Evolutionary conservation across 2,329 filamentous ascomycete species (phyloP).

Genomic region (Fusarium pseudonygamai): DNA sequence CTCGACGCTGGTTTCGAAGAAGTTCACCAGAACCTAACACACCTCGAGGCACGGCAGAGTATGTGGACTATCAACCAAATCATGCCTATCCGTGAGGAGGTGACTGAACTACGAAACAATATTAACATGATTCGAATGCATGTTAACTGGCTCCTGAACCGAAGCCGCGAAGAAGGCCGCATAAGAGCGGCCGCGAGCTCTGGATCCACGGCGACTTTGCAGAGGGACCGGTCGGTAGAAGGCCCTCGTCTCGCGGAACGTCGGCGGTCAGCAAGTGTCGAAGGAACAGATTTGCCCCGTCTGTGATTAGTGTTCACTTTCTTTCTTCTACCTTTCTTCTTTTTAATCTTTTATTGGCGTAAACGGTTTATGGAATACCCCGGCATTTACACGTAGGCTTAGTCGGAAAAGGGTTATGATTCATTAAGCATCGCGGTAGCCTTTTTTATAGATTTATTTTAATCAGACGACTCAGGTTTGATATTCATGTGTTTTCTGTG

Average conservation of each 20-base stretch:
- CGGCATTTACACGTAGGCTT: constrained; percentile 24
- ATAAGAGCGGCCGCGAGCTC: constrained; percentile 51
- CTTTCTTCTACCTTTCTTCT: background rate
- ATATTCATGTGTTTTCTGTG: background rate
- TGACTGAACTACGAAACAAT: constrained; percentile 67
- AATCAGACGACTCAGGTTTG: constrained; percentile 4
- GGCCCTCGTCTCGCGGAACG: constrained; percentile 47
- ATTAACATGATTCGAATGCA: constrained; percentile 68
- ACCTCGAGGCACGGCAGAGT: constrained; percentile 68
- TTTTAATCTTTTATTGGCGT: constrained; percentile 20
- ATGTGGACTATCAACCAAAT: constrained; percentile 71
- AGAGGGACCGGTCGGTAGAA: constrained; percentile 45
- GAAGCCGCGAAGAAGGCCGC: constrained; percentile 59
- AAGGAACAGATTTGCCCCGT: constrained; percentile 51
- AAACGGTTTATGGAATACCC: constrained; percentile 37
- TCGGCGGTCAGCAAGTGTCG: constrained; percentile 50
- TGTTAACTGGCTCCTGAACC: constrained; percentile 66
- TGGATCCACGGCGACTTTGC: constrained; percentile 45
- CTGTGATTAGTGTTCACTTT: constrained; percentile 38
- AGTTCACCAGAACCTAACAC: constrained; percentile 64
- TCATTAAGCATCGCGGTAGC: constrained; percentile 1
- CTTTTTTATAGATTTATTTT: constrained; percentile 3
- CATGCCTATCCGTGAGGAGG: constrained; percentile 68
- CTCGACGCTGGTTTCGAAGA: constrained; percentile 61
- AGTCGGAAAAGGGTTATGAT: constrained; percentile 15